phyloP scores from a whole-genome alignment of 2,329 filamentous ascomycete species.

The Endocalyx cinctus region DNA sequence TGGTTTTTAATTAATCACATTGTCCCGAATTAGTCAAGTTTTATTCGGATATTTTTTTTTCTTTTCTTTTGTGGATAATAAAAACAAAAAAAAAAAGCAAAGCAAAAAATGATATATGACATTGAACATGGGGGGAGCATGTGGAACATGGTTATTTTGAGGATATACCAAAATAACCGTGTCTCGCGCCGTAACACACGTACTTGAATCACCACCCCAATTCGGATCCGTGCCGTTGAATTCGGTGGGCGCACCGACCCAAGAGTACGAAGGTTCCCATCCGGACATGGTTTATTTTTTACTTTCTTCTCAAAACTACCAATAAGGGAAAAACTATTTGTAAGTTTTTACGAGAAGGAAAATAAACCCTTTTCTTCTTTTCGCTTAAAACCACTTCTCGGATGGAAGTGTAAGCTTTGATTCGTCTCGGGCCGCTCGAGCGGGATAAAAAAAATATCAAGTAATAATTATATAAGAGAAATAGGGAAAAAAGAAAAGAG shows the following conservation, averaged over 20 bases:
- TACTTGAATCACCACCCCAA: conserved; percentile 75
- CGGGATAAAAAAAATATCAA: too few relatives aligned
- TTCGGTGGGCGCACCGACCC: conserved; percentile 51
- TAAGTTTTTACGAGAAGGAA: not conserved
- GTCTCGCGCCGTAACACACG: conserved; percentile 32
- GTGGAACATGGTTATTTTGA: too few relatives aligned
- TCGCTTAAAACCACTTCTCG: too few relatives aligned
- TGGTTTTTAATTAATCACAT: conserved; percentile 7
- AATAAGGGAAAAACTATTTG: not conserved
- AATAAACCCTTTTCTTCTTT: not conserved
- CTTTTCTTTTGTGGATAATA: too few relatives aligned
- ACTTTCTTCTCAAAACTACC: not conserved
- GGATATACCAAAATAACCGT: too few relatives aligned
- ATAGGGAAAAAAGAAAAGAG: not conserved
- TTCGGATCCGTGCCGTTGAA: conserved; percentile 62
- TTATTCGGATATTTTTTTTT: too few relatives aligned
- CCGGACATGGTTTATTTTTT: conserved; percentile 25
- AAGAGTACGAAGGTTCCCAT: conserved; percentile 41
- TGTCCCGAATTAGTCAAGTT: too few relatives aligned
- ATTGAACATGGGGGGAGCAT: too few relatives aligned
- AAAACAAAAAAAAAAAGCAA: too few relatives aligned
- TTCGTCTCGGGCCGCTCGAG: too few relatives aligned
- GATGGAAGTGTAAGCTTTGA: too few relatives aligned
- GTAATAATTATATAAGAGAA: not conserved
- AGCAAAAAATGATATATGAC: too few relatives aligned